Evolutionary conservation across 176 grass and related monocot species (phyloP).

Genomic region (Carex cristatella): DNA sequence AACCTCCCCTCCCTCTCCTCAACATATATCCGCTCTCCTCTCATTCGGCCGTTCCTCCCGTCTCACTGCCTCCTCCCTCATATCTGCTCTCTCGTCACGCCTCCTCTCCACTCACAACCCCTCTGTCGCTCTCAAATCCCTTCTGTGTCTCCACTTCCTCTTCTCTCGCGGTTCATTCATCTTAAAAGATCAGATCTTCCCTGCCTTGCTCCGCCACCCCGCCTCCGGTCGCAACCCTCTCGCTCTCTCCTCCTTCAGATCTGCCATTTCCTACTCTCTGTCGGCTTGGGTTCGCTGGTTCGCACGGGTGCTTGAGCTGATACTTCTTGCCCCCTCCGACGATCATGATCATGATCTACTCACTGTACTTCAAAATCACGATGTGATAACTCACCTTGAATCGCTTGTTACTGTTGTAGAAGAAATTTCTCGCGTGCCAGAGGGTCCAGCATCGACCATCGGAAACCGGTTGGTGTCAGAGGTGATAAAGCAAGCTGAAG

Average conservation of each 20-base stretch:
- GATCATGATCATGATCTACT: constrained; percentile 42
- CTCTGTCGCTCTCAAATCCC: constrained; percentile 70
- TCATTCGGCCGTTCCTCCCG: constrained; percentile 78
- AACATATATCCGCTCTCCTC: constrained; percentile 62
- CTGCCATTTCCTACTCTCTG: constrained; percentile 36
- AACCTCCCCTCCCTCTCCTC: constrained; percentile 33
- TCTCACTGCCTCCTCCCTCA: constrained; percentile 48
- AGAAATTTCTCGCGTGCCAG: constrained; percentile 41
- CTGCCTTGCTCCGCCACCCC: constrained; percentile 45
- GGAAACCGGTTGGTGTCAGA: constrained; percentile 45
- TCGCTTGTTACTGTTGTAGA: constrained; percentile 37
- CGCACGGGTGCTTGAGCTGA: constrained; percentile 65
- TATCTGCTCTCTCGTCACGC: constrained; percentile 43
- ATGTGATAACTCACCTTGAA: constrained; percentile 42
- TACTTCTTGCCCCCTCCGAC: constrained; percentile 43
- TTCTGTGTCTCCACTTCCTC: constrained; percentile 52
- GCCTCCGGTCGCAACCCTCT: constrained; percentile 79
- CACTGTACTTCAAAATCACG: constrained; percentile 35
- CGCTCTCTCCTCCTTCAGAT: constrained; percentile 65
- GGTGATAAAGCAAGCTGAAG: constrained; percentile 45
- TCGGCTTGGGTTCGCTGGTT: constrained; percentile 73
- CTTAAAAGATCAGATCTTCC: constrained; percentile 73
- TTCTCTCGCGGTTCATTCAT: constrained; percentile 63
- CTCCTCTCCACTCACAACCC: constrained; percentile 49
- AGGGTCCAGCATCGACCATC: constrained; percentile 14